These are phyloP conservation scores for Cordyceps cateniannulata DNA, from an alignment of 2,329 filamentous ascomycete species.

Conservation along the genomic window DNA sequence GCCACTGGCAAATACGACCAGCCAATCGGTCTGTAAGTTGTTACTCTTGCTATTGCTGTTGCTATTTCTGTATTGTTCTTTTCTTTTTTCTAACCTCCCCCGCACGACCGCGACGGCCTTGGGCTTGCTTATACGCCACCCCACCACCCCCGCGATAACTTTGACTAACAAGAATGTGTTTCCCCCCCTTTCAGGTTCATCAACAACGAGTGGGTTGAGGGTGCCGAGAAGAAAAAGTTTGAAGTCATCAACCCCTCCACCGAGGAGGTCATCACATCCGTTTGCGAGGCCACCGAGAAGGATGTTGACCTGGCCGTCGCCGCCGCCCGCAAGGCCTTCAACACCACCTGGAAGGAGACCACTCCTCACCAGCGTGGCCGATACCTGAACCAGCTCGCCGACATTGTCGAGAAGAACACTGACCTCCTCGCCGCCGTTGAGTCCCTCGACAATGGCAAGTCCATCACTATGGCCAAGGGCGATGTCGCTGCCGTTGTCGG, in stretches of 20 bases:
- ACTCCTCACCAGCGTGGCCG: conserved; percentile 66
- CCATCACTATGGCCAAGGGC: conserved; percentile 66
- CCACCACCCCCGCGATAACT: neutral
- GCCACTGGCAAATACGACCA: conserved; percentile 53
- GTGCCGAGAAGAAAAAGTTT: conserved; percentile 81
- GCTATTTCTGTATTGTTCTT: neutral
- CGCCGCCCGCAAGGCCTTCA: conserved; percentile 80
- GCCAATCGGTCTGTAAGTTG: conserved; percentile 54
- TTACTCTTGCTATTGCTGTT: conserved; percentile 20
- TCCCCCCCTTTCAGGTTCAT: conserved; percentile 58
- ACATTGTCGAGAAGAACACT: conserved; percentile 70
- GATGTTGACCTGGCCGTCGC: conserved; percentile 74
- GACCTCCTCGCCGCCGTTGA: conserved; percentile 76
- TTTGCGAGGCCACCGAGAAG: conserved; percentile 83
- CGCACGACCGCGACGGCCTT: neutral
- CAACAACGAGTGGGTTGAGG: conserved; percentile 80
- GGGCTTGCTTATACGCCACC: neutral
- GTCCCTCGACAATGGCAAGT: conserved; percentile 84
- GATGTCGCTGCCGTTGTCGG: conserved; percentile 64
- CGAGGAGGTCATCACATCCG: conserved; percentile 77
- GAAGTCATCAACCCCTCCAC: conserved; percentile 85
- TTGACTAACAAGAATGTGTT: neutral
- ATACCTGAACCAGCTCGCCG: conserved; percentile 68
- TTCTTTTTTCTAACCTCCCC: neutral
- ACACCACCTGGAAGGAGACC: conserved; percentile 61